These are phyloP conservation scores for Odontarrhena argentea DNA, from an alignment of 345 rosid genomes.

Conservation along the genomic window DNA sequence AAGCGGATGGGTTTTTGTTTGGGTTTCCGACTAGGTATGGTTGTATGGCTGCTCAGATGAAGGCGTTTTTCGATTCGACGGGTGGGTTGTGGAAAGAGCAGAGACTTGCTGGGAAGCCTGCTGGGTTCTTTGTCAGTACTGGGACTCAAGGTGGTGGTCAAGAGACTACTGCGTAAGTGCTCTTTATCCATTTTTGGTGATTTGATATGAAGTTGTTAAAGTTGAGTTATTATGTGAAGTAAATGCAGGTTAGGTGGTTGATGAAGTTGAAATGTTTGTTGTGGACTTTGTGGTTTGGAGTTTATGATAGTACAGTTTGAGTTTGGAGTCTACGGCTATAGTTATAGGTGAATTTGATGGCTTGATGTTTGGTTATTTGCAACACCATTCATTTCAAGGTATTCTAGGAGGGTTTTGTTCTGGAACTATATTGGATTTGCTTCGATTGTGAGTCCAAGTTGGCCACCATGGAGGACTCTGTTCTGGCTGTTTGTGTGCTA, in stretches of 20 bases:
- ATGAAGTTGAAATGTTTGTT: neutral
- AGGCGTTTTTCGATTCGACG: conserved; percentile 72
- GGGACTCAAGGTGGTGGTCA: conserved; percentile 94
- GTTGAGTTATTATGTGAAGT: conserved; percentile 24
- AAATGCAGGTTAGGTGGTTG: conserved; percentile 18
- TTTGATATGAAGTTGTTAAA: neutral
- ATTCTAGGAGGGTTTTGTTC: neutral
- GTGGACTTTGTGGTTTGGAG: conserved; percentile 28
- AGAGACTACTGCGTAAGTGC: conserved; percentile 83
- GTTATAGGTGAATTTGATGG: conserved; percentile 3
- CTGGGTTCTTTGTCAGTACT: conserved; percentile 80
- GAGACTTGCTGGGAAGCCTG: conserved; percentile 80
- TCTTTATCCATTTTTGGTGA: neutral
- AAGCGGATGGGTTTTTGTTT: conserved; percentile 65
- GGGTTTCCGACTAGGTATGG: conserved; percentile 88
- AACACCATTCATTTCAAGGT: conserved; percentile 5
- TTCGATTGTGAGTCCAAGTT: neutral
- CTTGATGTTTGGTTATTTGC: neutral
- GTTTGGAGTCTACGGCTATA: neutral
- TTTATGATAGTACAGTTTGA: conserved; percentile 4
- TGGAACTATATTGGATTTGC: neutral
- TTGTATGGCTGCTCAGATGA: conserved; percentile 84
- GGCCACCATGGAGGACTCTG: neutral
- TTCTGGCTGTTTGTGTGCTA: neutral
- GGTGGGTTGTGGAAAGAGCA: conserved; percentile 66